Evolutionary conservation across 805 yeast species (phyloP), one percentile per base, ranked within the genome.

Genomic region (Hanseniaspora nectarophila): DNA sequence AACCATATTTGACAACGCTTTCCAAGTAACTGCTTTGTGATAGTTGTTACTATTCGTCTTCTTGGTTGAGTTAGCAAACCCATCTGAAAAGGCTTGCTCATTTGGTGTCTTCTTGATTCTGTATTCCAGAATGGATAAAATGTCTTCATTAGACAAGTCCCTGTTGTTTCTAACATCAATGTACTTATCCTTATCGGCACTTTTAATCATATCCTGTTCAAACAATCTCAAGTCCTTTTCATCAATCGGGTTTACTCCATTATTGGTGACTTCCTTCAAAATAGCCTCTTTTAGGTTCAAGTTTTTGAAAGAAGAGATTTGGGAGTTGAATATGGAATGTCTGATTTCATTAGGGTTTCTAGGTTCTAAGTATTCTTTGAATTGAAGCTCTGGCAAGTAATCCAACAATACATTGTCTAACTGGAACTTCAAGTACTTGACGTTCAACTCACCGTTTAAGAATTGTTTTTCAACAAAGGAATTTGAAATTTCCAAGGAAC

Each of bases 401-500:
- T 66, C 70, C 9, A 65, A 43, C 12, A 66, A 59, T n/a, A 65
- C 60, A 47, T 63, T 64, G 48, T 66, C 70, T 40, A 66, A 56
- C 50, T 66, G 70, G 47, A 88, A 92, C 61, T 85, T 87, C 50
- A 88, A 87, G 65, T 79, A 89, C 26, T 77, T 81, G 0, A 95
- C 81, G n/a, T 77, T 73, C 21, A 92, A 68, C n/a, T 75, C 71
- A 2, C 97, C 97, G 57, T 80, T 83, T 39, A 80, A 71, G 62
- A 88, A 88, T 57, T 78, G 75, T 81, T 77, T 60, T 81, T 85
- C 67, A 85, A 87, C 60, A 80, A 74, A 83, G 80, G 69, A 85
- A 59, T 89, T 92, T 0, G 97, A 97, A 56, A 92, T 83, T 59
- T 92, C 97, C 20, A 86, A 73, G 8, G 96, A 82, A 21, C 68